phyloP scores from a whole-genome alignment of 495 filamentous ascomycete species.

The Talaromyces liani region DNA sequence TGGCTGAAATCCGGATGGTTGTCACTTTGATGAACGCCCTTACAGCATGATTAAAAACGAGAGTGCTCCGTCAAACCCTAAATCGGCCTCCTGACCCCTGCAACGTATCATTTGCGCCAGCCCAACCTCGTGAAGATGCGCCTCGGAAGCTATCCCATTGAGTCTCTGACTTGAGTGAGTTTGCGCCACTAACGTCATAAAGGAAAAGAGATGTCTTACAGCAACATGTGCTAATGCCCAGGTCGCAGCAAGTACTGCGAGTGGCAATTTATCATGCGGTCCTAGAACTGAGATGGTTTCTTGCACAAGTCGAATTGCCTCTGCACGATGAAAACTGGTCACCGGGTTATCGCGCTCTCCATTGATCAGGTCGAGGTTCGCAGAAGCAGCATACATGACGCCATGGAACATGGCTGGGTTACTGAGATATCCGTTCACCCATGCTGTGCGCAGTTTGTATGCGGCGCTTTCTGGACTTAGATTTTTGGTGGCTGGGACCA shows the following conservation, averaged over 20 bases:
- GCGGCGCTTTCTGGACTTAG: neutral
- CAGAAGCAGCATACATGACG: conserved; percentile 3
- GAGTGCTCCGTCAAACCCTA: conserved; percentile 2
- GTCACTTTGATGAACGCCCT: neutral
- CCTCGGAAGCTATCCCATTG: neutral
- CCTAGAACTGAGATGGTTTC: neutral
- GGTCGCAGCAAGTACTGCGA: neutral
- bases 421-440: conserved; percentile 1
- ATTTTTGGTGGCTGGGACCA: conserved; percentile 1
- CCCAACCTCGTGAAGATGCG: conserved; percentile 2
- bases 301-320: conserved; percentile 1
- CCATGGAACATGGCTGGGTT: conserved; percentile 6
- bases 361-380: conserved; percentile 4
- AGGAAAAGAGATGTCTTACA: neutral
- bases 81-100: neutral
- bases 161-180: conserved; percentile 1
- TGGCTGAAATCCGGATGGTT: too few species aligned
- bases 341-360: conserved; percentile 2
- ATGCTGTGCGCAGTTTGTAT: conserved; percentile 3
- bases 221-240: conserved; percentile 7
- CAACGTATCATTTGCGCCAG: conserved; percentile 3
- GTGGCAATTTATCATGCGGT: neutral
- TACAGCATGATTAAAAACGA: conserved; percentile 5
- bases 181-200: neutral
- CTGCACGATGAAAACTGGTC: conserved; percentile 4